phyloP scores from a whole-genome alignment of 2,329 filamentous ascomycete genomes.

The Byssoonygena ceratinophila region DNA sequence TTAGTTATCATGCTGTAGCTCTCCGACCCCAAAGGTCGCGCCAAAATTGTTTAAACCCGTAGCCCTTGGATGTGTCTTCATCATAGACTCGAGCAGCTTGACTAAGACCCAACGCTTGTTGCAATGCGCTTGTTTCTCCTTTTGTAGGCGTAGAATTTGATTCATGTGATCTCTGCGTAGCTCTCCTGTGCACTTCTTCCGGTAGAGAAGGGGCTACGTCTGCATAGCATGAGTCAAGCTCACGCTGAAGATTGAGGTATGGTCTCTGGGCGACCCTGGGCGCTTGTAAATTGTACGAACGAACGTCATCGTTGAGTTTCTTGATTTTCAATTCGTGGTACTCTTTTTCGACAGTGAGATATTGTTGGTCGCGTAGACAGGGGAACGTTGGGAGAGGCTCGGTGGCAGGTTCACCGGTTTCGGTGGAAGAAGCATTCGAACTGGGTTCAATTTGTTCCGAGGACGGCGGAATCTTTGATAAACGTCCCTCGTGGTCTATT shows the following conservation, averaged over 20 bases:
- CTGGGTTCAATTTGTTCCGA: not conserved
- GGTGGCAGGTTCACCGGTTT: slow-evolving; percentile 8
- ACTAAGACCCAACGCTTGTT: slow-evolving; percentile 49
- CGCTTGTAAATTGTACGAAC: slow-evolving; percentile 91
- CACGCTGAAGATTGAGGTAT: slow-evolving; percentile 73
- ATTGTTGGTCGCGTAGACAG: slow-evolving; percentile 68
- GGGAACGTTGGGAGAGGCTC: slow-evolving; percentile 34
- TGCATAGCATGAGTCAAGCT: slow-evolving; percentile 69
- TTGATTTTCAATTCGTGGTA: slow-evolving; percentile 69
- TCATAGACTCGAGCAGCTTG: slow-evolving; percentile 56
- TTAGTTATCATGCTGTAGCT: slow-evolving; percentile 3
- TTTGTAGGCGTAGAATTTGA: slow-evolving; percentile 29
- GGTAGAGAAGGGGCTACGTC: slow-evolving; percentile 72
- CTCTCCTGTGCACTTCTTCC: slow-evolving; percentile 60
- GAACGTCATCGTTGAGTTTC: slow-evolving; percentile 66
- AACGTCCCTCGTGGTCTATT: slow-evolving; percentile 22
- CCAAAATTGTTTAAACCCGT: slow-evolving; percentile 86
- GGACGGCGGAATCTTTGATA: slow-evolving; percentile 13
- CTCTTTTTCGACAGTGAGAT: slow-evolving; percentile 59
- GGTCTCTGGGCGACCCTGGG: slow-evolving; percentile 87
- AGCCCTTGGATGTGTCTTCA: slow-evolving; percentile 57
- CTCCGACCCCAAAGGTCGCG: slow-evolving; percentile 55
- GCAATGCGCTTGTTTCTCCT: slow-evolving; percentile 42
- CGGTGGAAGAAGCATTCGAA: not conserved
- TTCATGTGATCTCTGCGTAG: slow-evolving; percentile 34